These are phyloP conservation scores for Hymenoscyphus fructigenus DNA, from an alignment of 2,329 filamentous ascomycete genomes.

Conservation along the genomic window DNA sequence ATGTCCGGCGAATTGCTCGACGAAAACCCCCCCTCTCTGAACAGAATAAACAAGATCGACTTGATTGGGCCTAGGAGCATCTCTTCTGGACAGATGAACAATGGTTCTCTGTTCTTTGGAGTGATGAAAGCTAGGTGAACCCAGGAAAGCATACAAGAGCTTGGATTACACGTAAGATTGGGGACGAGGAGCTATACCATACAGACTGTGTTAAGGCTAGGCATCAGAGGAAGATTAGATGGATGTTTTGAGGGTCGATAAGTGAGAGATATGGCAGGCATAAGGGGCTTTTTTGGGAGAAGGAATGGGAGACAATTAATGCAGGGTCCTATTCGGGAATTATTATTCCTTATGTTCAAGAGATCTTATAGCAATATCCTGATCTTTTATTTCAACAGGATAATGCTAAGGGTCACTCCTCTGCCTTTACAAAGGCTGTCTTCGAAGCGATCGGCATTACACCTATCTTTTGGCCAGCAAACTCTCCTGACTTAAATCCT, in stretches of 20 bases:
- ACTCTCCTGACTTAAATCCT: no score
- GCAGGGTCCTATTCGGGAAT: constrained; percentile 15
- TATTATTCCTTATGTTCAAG: constrained; percentile 17
- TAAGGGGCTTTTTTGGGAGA: constrained; percentile 20
- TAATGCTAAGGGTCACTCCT: constrained; percentile 16
- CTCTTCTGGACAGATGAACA: constrained; percentile 3
- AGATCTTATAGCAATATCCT: constrained; percentile 16
- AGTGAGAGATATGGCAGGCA: constrained; percentile 13
- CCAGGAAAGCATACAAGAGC: constrained; percentile 12
- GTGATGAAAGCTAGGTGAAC: constrained; percentile 19
- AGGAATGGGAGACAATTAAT: constrained; percentile 21
- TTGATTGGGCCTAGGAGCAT: neutral
- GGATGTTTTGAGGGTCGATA: no score
- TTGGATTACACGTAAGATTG: constrained; percentile 7
- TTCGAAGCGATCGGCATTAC: no score
- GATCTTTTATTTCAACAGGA: constrained; percentile 19
- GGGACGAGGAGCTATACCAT: constrained; percentile 5
- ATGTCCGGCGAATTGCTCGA: neutral
- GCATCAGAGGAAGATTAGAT: constrained; percentile 23
- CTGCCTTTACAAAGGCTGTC: constrained; percentile 17
- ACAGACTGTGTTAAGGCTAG: constrained; percentile 16
- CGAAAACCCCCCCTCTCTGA: neutral
- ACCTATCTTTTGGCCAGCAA: no score
- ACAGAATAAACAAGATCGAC: neutral
- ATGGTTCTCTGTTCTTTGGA: constrained; percentile 15